A percentile compares a stretch with the other conserved stretches of the same genome.
Evolutionary conservation across 768 basidiomycete species (phyloP).

Genomic region (Mycena vulgaris): DNA sequence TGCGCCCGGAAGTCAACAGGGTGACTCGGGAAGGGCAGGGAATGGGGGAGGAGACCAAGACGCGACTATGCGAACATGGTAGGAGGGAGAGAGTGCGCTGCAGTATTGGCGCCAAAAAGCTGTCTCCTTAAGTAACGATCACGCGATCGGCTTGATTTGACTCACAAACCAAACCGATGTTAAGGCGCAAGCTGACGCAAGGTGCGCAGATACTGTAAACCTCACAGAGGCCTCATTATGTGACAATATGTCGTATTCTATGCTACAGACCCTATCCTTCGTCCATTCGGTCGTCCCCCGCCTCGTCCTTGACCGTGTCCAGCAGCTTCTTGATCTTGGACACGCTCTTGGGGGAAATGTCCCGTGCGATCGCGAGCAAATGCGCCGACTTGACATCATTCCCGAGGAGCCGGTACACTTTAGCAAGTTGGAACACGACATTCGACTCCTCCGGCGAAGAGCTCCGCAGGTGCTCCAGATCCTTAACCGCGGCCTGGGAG

Average conservation of each 20-base stretch:
- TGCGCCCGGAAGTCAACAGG: conserved; percentile 60
- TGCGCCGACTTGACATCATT: conserved; percentile 86
- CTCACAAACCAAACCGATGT: conserved; percentile 40
- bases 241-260: conserved; percentile 25
- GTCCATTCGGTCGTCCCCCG: conserved; percentile 79
- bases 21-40: conserved; percentile 53
- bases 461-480: conserved; percentile 85
- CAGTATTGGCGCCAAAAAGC: conserved; percentile 16
- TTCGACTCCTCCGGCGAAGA: conserved; percentile 96
- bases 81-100: conserved; percentile 45
- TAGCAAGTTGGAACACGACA: conserved; percentile 96
- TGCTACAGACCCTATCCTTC: conserved; percentile 66
- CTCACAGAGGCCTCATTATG: background rate
- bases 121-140: conserved; percentile 45
- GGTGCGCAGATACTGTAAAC: background rate
- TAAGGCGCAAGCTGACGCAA: too few relatives aligned
- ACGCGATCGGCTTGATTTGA: conserved; percentile 41
- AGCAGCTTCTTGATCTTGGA: conserved; percentile 87
- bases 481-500: conserved; percentile 81
- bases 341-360: conserved; percentile 92
- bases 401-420: conserved; percentile 88
- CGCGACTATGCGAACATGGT: conserved; percentile 63
- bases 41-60: conserved; percentile 49
- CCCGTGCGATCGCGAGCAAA: conserved; percentile 90
- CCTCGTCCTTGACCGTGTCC: conserved; percentile 77